A percentile compares a stretch with the other conserved stretches of the same genome.
These are phyloP conservation scores for Athelia psychrophila DNA, from an alignment of 1,284 basidiomycete genomes.

Conservation along the genomic window DNA sequence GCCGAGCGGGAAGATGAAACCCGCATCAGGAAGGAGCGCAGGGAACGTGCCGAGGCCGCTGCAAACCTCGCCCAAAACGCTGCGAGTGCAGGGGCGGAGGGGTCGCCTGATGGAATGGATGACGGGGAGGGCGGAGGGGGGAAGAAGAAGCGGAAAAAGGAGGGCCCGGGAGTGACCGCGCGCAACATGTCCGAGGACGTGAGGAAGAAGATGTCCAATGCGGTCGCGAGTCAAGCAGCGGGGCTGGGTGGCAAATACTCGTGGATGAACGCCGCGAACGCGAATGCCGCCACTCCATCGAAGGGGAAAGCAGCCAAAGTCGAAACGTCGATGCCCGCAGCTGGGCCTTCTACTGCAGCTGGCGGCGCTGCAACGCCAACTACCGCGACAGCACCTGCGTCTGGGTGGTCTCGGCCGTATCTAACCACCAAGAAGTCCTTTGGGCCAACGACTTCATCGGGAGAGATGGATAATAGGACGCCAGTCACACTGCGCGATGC, in stretches of 20 bases:
- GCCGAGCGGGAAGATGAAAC: constrained; percentile 81
- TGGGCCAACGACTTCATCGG: constrained; percentile 23
- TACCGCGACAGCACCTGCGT: constrained; percentile 18
- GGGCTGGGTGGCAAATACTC: constrained; percentile 77
- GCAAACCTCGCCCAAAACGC: constrained; percentile 62
- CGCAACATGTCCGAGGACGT: constrained; percentile 88
- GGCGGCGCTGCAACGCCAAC: constrained; percentile 11
- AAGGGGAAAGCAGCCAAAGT: neutral
- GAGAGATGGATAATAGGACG: constrained; percentile 50
- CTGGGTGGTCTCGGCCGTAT: constrained; percentile 66
- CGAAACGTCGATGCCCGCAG: constrained; percentile 37
- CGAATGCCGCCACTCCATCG: constrained; percentile 32
- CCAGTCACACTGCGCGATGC: constrained; percentile 73
- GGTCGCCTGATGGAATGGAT: constrained; percentile 31
- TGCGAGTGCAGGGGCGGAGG: constrained; percentile 51
- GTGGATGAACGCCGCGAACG: constrained; percentile 76
- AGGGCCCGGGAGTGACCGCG: constrained; percentile 79
- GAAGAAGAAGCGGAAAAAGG: constrained; percentile 83
- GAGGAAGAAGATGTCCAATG: constrained; percentile 85
- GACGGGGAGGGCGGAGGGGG: constrained; percentile 44
- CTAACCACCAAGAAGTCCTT: constrained; percentile 45
- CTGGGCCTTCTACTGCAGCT: constrained; percentile 34
- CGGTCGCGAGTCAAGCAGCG: constrained; percentile 83
- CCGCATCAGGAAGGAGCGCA: constrained; percentile 66
- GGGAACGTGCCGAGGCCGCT: constrained; percentile 68